Evolutionary conservation across 352 stramenopile genomes (phyloP), one percentile per base, ranked within the genome.

Genomic region (Phytophthora podocarpi): DNA sequence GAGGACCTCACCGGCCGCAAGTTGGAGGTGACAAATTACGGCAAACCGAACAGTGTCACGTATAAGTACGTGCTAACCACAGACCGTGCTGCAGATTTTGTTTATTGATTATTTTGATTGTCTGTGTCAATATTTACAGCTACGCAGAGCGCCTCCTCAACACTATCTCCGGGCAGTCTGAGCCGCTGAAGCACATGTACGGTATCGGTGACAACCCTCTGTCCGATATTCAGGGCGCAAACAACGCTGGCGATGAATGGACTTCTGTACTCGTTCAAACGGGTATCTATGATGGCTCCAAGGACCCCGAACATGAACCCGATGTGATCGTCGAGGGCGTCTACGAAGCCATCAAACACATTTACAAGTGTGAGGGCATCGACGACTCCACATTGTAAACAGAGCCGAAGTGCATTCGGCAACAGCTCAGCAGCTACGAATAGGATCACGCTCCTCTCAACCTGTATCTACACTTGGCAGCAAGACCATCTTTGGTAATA

Each of bases 171-270:
- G 71, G 64, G 7, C 64, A 72, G 20, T 49, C 65, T 23, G 46
- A 66, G 31, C 73, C 76, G 7, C 50, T 96, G 15, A 74, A 74
- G 24, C 65, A 66, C 43, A 91, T 96, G 49, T 97, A 96, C 55
- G 90, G 89, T 36, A 95, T 97, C 34, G 89, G 89, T 7, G 89
- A 97, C 73, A 97, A 97, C 59, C 89, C 89, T 16, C 61, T 87
- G 27, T 78, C 87, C 2, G 89, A 97, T 56, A 93, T 97, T 49
- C 85, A 91, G 41, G 89, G 89, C 16, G 89, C 89, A 8, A 97
- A 97, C 65, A 81, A 89, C 42, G 88, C 88, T 20, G 87, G 87
- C 5, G 69, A 80, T 4, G 59, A 87, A 39, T 97, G 90, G 89
- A 85, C 72, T 16, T 96, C 87, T 13, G 79, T 97, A 13, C 78